These are phyloP conservation scores for Fusarium algeriense DNA, from an alignment of 2,329 filamentous ascomycete species.

Conservation along the genomic window DNA sequence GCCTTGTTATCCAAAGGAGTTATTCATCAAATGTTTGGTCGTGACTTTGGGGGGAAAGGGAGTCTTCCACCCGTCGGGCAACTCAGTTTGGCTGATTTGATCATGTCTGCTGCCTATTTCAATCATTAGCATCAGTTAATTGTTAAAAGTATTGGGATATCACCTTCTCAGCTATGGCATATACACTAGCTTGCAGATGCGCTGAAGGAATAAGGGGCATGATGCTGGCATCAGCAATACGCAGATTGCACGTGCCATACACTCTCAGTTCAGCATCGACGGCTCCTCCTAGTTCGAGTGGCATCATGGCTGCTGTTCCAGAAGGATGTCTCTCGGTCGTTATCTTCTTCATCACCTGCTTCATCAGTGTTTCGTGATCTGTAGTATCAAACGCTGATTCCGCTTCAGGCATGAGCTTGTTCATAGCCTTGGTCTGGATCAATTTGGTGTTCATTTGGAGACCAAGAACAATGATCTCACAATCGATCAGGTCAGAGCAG, in stretches of 20 bases:
- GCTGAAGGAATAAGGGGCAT: slow-evolving; percentile 44
- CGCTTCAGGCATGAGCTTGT: slow-evolving; percentile 16
- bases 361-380: slow-evolving; percentile 8
- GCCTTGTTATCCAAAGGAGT: neutral
- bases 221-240: slow-evolving; percentile 45
- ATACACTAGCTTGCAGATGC: slow-evolving; percentile 50
- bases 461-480: slow-evolving; percentile 24
- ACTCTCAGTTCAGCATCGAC: slow-evolving; percentile 45
- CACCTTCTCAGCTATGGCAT: slow-evolving; percentile 50
- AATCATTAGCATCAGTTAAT: neutral
- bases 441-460: slow-evolving; percentile 24
- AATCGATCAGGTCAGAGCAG: slow-evolving; percentile 28
- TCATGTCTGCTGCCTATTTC: slow-evolving; percentile 22
- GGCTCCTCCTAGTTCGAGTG: slow-evolving; percentile 29
- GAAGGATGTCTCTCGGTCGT: slow-evolving; percentile 21
- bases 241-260: slow-evolving; percentile 44
- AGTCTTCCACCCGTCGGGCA: neutral
- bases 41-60: slow-evolving; percentile 1
- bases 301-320: slow-evolving; percentile 25
- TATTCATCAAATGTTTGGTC: neutral
- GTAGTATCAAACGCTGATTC: slow-evolving; percentile 11
- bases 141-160: neutral
- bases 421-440: slow-evolving; percentile 19
- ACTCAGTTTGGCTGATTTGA: slow-evolving; percentile 5
- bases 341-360: neutral